Base-by-base conservation (phyloP, 371 early-diverging fungal genomes). In the Mortierella sp. region DNA sequence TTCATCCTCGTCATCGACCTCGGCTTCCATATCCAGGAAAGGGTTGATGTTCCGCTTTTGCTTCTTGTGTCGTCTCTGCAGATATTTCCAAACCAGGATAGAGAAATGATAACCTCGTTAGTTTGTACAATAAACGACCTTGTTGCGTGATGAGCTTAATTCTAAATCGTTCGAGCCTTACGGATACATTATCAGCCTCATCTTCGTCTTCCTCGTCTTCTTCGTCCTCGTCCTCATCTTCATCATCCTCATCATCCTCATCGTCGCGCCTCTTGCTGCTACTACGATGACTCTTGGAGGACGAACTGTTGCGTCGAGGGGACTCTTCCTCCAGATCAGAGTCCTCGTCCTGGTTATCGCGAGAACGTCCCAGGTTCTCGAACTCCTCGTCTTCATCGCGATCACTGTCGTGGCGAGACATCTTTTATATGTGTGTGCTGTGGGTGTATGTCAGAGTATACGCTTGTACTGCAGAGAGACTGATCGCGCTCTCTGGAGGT, bases 1-100 rank as follows among this genome's bases (percentile, higher is more conserved):
- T 21, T 92, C 92, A 11, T 92, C 93, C 15, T 90, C 91, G 39
- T 92, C 92, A 31, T 88, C 91, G 44, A 92, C 93, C 24, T 86
- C 89, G 47, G 90, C 91, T 49, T 90, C 90, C 51, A 83, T 85
- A 46, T 90, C 89, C 61, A 90, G 82, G 27, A 80, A 83, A 72
- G 82, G 90, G 79, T 80, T 84, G 53, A 65, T 66, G 8, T 73
- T 48, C 32, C 71, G 67, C 55, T 79, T 72, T 54, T 80, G 82
- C 47, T 82, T 83, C 68, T 82, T 85, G 57, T 79, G 83, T 30
- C 65, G 67, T 30, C 78, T 64, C 72, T 65, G 61, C 55, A 21
- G 31, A 21, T 21, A 28, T 0, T 6, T 11, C 50, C 15, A 50
- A 23, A 12, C 43, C n/a, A n/a, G n/a, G n/a, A n/a, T n/a, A n/a